Evolutionary conservation across 1,284 basidiomycete genomes (phyloP), one percentile per base, ranked within the genome.

Genomic region (Coniferiporia weirii): DNA sequence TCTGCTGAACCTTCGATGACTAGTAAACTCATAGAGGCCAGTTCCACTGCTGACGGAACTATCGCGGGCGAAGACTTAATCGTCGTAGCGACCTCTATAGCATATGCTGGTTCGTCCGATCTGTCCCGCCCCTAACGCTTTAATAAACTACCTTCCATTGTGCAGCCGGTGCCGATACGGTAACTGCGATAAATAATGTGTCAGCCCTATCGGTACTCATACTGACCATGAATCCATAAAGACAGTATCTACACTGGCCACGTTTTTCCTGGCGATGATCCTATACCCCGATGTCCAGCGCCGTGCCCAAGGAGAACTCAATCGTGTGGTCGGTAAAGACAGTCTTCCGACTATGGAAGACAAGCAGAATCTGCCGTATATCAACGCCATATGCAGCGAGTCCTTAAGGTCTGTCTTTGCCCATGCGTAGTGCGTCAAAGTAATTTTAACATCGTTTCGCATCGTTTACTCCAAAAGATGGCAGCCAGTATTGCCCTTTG

Each of bases 321-420:
- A 64, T 36, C 64, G 55, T 20, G 64, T 66, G 10, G 56, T 67
- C 1, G 66, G 66, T 15, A 56, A 57, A n/a, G 60, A 62, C 43
- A 56, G 60, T 27, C 48, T 61, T n/a, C 66, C 66, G 1, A 61
- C 56, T 1, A 57, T 64, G 13, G 61, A 61, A 12, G 67, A 68
- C 44, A 48, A 59, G 36, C 59, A 49, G 13, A 59, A 66, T 15
- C 47, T 67, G 17, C 67, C 67, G n/a, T 67, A 63, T 43, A 46
- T 65, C 27, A 40, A 61, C 12, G 64, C 64, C 9, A 58, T 65
- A 22, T 51, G 53, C 52, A 64, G 61, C 38, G 64, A 65, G 59
- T 60, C 34, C 22, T 32, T 35, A 10, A 36, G 43, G 7, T 13
- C 1, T 35, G 34, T 32, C 50, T 20, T 8, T 5, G 38, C 15